These are phyloP conservation scores for Vigna unguiculata DNA, from an alignment of 306 rosid species.

Conservation along the genomic window DNA sequence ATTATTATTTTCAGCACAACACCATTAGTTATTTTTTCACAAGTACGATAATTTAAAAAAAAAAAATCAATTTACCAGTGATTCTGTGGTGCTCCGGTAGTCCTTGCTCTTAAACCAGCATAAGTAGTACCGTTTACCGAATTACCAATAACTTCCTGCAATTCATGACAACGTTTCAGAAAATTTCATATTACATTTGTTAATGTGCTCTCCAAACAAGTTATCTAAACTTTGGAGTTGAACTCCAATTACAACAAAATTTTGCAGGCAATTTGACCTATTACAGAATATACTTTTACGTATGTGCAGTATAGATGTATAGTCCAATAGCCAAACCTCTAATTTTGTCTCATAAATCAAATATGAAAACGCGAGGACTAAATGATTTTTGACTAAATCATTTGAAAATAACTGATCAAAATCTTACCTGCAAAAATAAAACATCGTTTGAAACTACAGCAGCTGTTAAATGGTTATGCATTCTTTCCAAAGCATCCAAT, in stretches of 20 bases:
- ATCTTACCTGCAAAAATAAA: slow-evolving; percentile 77
- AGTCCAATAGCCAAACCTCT: not conserved
- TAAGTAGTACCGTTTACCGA: slow-evolving; percentile 93
- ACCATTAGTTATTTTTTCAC: not conserved
- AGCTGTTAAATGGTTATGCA: slow-evolving; percentile 94
- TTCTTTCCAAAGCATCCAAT: slow-evolving; percentile 84
- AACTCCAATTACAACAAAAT: slow-evolving; percentile 10
- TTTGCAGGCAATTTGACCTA: not conserved
- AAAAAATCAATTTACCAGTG: slow-evolving; percentile 66
- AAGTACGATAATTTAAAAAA: not conserved
- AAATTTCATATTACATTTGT: not conserved
- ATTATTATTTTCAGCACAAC: slow-evolving; percentile 40
- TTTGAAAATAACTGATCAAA: not conserved
- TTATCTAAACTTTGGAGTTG: slow-evolving; percentile 8
- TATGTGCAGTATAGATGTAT: not conserved
- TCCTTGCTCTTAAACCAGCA: slow-evolving; percentile 93
- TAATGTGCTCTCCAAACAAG: not conserved
- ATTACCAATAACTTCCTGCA: slow-evolving; percentile 89
- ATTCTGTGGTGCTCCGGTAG: slow-evolving; percentile 97
- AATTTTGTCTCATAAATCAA: not conserved
- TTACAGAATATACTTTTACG: not conserved
- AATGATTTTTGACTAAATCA: slow-evolving; percentile 1
- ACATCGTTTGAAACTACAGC: slow-evolving; percentile 94
- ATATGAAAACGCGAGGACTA: slow-evolving; percentile 9
- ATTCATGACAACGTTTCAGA: not conserved